These are phyloP conservation scores for Hypericum androsaemum DNA, from an alignment of 345 rosid genomes.

Conservation along the genomic window DNA sequence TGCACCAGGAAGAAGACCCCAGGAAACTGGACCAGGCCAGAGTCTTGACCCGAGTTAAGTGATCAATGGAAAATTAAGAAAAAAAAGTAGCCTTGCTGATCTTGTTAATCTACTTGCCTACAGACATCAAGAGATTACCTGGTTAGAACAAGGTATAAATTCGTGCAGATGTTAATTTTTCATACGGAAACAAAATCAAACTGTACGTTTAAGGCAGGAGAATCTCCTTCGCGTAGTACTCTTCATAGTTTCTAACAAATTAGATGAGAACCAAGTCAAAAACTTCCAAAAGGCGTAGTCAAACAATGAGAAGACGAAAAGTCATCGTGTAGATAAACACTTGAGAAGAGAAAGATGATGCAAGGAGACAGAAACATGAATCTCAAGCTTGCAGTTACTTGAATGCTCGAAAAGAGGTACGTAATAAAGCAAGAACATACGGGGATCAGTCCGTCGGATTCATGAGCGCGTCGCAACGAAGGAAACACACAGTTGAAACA, in stretches of 20 bases:
- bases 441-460: too few species aligned
- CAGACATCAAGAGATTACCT: too few species aligned
- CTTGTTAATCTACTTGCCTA: neutral
- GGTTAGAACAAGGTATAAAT: too few species aligned
- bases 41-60: slow-evolving; percentile 14
- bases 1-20: slow-evolving; percentile 32
- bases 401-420: too few species aligned
- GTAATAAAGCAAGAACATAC: too few species aligned
- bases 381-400: too few species aligned
- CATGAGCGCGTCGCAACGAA: neutral
- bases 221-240: slow-evolving; percentile 3
- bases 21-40: slow-evolving; percentile 68
- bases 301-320: too few species aligned
- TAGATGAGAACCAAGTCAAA: neutral
- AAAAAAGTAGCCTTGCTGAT: slow-evolving; percentile 5
- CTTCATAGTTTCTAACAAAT: slow-evolving; percentile 8
- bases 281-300: neutral
- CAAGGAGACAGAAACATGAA: too few species aligned
- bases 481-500: neutral
- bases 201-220: slow-evolving; percentile 8
- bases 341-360: too few species aligned
- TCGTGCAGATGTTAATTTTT: too few species aligned
- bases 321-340: too few species aligned
- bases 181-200: too few species aligned
- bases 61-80: neutral